Conservation (phyloP, 2,329 filamentous ascomycete genomes). For the Talaromyces sp. region DNA sequence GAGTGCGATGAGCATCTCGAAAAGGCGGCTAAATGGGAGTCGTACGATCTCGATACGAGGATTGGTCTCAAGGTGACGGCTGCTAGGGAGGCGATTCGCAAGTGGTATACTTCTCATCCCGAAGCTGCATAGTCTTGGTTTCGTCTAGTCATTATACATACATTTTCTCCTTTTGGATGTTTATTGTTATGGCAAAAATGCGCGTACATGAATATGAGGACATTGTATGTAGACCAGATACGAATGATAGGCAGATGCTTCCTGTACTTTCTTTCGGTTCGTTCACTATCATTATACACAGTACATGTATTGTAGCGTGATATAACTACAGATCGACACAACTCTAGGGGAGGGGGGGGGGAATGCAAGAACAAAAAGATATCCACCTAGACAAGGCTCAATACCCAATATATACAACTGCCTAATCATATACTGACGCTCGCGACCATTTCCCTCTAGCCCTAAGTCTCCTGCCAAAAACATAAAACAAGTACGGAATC, state of each 20-base stretch:
- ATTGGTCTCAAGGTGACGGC: conserved; percentile 49
- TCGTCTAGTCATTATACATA: background rate
- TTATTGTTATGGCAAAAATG: background rate
- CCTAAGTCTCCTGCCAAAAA: conserved; percentile 39
- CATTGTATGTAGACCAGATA: background rate
- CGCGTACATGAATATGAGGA: background rate
- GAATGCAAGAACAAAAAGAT: background rate
- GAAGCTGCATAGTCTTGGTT: background rate
- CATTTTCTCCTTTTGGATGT: background rate
- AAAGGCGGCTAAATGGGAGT: conserved; percentile 57
- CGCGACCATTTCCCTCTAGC: conserved; percentile 20
- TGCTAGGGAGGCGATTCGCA: conserved; percentile 42
- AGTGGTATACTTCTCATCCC: conserved; percentile 38
- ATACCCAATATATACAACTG: background rate
- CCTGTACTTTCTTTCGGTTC: background rate
- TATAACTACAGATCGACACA: background rate
- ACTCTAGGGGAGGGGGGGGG: too few species aligned
- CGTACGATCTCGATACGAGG: conserved; percentile 60
- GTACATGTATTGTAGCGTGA: background rate
- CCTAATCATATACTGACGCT: conserved; percentile 10
- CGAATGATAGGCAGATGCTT: background rate
- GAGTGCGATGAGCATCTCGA: conserved; percentile 56
- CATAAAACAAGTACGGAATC: conserved; percentile 46
- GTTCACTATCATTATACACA: background rate
- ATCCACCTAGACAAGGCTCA: background rate